These are phyloP conservation scores for Aciculoconidium aculeatum DNA, from an alignment of 805 yeast genomes.

Conservation along the genomic window DNA sequence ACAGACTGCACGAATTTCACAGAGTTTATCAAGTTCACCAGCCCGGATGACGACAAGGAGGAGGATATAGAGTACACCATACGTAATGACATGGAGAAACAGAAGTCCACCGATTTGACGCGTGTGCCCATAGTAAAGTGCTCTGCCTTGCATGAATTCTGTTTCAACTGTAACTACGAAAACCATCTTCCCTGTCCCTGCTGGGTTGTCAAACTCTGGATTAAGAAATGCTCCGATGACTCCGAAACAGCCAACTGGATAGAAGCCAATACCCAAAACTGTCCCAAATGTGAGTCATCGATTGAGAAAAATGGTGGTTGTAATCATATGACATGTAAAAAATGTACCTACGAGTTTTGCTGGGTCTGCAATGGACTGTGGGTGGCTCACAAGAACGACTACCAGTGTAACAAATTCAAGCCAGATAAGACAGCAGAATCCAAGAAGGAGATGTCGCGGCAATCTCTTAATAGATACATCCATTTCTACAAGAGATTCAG, in stretches of 20 bases:
- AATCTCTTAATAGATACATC: slow-evolving; percentile 57
- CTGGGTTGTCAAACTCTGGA: slow-evolving; percentile 61
- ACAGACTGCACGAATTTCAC: slow-evolving; percentile 69
- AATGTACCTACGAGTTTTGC: slow-evolving; percentile 77
- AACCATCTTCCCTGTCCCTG: slow-evolving; percentile 88
- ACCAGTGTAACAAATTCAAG: slow-evolving; percentile 56
- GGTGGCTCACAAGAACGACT: slow-evolving; percentile 62
- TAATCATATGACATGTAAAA: slow-evolving; percentile 88
- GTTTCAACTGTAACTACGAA: slow-evolving; percentile 68
- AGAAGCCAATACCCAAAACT: slow-evolving; percentile 71
- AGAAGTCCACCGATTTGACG: slow-evolving; percentile 8
- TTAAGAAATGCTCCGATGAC: slow-evolving; percentile 74
- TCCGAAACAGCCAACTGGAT: slow-evolving; percentile 89
- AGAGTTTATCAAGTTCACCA: slow-evolving; percentile 15
- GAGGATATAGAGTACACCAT: slow-evolving; percentile 5
- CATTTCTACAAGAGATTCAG: slow-evolving; percentile 71
- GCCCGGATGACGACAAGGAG: slow-evolving; percentile 12
- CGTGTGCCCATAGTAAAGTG: slow-evolving; percentile 69
- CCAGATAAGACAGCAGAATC: slow-evolving; percentile 32
- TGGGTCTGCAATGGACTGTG: slow-evolving; percentile 87
- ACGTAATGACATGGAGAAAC: slow-evolving; percentile 3
- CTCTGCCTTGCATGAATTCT: slow-evolving; percentile 60
- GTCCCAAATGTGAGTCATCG: slow-evolving; percentile 73
- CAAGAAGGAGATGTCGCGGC: slow-evolving; percentile 39
- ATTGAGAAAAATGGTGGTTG: slow-evolving; percentile 97